Base-by-base conservation (phyloP, 371 early-diverging fungal genomes). In the Apophysomyces trapeziformis region DNA sequence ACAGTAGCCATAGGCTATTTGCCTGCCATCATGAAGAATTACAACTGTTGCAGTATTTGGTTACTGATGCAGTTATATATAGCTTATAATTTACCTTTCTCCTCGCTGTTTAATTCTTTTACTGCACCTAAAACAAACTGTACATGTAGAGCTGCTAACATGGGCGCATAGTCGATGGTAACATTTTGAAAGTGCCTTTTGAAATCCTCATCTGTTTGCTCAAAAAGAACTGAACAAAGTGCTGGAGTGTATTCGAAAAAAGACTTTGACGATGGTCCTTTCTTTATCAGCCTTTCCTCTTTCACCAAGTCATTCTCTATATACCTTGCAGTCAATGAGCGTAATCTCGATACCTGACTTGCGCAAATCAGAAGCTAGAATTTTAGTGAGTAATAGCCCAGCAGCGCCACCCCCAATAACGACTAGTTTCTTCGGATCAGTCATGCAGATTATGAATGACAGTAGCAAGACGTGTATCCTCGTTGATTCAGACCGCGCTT, bases 371-470 rank as follows among this genome's bases (percentile, higher is more conserved):
- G 71, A 57, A 1, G 46, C 61, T 4, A 77, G 44, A n/a, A 74
- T 71, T 64, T 72, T 68, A 0, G 74, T 72, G 13, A 75, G 63
- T 12, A 80, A 54, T 12, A 71, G 35, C 4, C 77, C 77, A 39
- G 80, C 72, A 14, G 80, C 80, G 13, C 80, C 80, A 0, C 76
- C 80, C 3, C 80, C 80, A 12, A 80, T 35, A 21, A 80, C 74
- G 12, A 77, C 65, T 2, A 77, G 58, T 38, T 66, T 77, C 37
- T 67, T 66, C 26, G 16, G 8, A 11, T 50, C 54, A 50, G 21
- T 16, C 54, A 50, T 50, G 32, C 32, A 26, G 32, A 26, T 26
- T 26, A 26, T 26, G 32, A 26, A 26, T 26, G 32, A 26, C 32
- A 26, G 32, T 26, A 26, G 32, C 32, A 26, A 26, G 32, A 26